A percentile compares a stretch with the other conserved stretches of the same genome.
Conservation (phyloP, 2,329 filamentous ascomycete species). For the Colletotrichum salicis region DNA sequence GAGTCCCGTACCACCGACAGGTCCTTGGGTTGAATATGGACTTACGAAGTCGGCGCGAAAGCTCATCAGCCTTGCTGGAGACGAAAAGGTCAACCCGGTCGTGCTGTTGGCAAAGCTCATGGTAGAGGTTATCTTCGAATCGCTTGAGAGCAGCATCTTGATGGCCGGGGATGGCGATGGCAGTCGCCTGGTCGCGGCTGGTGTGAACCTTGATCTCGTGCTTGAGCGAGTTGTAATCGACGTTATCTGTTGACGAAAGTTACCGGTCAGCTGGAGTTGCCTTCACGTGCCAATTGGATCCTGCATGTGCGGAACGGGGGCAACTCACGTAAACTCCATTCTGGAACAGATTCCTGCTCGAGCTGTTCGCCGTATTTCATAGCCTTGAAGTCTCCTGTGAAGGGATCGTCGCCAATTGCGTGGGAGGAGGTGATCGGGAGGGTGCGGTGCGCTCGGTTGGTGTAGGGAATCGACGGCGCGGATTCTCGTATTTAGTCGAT, state of each 20-base stretch:
- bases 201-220: slow-evolving; percentile 85
- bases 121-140: slow-evolving; percentile 79
- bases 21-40: neutral
- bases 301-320: neutral
- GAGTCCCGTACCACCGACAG: neutral
- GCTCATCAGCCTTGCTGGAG: slow-evolving; percentile 81
- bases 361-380: slow-evolving; percentile 86
- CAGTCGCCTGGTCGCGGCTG: slow-evolving; percentile 73
- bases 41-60: slow-evolving; percentile 73
- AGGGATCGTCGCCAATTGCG: slow-evolving; percentile 28
- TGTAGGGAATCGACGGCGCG: slow-evolving; percentile 17
- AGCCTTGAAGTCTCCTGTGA: slow-evolving; percentile 14
- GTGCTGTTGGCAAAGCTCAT: slow-evolving; percentile 78
- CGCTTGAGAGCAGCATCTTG: slow-evolving; percentile 66
- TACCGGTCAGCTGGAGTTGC: slow-evolving; percentile 4
- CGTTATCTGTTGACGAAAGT: slow-evolving; percentile 69
- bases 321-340: slow-evolving; percentile 78
- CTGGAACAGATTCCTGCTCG: slow-evolving; percentile 79
- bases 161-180: slow-evolving; percentile 80
- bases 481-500: slow-evolving; percentile 29
- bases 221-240: slow-evolving; percentile 90
- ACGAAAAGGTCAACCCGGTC: slow-evolving; percentile 83
- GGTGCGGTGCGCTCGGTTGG: slow-evolving; percentile 1
- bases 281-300: slow-evolving; percentile 11
- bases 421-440: neutral